These are phyloP conservation scores for Phaffomyces opuntiae DNA, from an alignment of 805 yeast species.

Conservation along the genomic window DNA sequence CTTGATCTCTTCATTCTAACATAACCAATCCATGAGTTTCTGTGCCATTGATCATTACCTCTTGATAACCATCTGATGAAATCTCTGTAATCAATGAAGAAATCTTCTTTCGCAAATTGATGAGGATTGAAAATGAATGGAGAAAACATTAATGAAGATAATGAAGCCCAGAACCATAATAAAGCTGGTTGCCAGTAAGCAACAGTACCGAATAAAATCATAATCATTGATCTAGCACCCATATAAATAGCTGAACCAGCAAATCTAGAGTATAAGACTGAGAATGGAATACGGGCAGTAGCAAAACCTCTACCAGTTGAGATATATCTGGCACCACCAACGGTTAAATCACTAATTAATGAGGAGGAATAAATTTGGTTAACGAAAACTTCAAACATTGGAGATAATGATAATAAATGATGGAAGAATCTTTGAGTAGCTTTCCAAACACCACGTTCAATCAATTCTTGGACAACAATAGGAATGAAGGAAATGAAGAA, in stretches of 20 bases:
- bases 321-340: conserved; percentile 85
- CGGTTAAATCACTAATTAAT: conserved; percentile 59
- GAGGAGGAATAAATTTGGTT: conserved; percentile 75
- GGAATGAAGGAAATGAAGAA: conserved; percentile 78
- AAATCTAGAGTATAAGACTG: conserved; percentile 67
- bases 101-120: conserved; percentile 94
- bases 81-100: conserved; percentile 93
- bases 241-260: conserved; percentile 78
- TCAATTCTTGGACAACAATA: conserved; percentile 68
- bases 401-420: conserved; percentile 66
- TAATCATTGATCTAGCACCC: conserved; percentile 74
- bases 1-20: conserved; percentile 78
- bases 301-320: conserved; percentile 87
- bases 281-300: conserved; percentile 70
- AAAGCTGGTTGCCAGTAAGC: conserved; percentile 90
- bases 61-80: conserved; percentile 87
- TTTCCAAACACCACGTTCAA: conserved; percentile 77
- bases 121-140: conserved; percentile 97
- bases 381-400: conserved; percentile 77
- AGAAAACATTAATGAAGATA: conserved; percentile 79
- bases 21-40: conserved; percentile 85
- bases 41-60: conserved; percentile 85
- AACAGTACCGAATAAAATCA: conserved; percentile 65
- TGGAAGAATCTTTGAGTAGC: conserved; percentile 62
- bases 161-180: conserved; percentile 95